Conservation (phyloP, 306 rosid species). For the Neltuma alba region DNA sequence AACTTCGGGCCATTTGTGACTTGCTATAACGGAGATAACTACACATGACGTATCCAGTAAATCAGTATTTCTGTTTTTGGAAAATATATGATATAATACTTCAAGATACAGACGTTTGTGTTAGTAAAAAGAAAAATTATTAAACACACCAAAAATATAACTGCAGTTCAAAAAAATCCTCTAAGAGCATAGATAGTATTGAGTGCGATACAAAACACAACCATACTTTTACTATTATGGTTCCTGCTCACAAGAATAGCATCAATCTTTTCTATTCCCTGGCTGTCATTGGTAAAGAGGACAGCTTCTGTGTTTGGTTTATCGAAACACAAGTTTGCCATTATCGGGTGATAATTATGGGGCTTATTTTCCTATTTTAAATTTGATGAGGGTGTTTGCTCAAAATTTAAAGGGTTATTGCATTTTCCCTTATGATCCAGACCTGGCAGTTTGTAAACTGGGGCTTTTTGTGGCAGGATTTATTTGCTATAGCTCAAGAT, state of each 20-base stretch:
- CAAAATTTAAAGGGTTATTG: background rate
- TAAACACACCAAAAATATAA: background rate
- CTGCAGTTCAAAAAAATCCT: background rate
- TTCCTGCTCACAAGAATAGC: background rate
- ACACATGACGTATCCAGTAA: background rate
- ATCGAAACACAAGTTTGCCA: background rate
- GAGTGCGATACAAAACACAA: background rate
- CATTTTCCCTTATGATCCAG: background rate
- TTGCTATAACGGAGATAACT: background rate
- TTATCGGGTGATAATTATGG: background rate
- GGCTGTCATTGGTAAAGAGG: background rate
- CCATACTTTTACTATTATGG: background rate
- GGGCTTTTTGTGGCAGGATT: conserved; percentile 58
- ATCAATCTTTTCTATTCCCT: background rate
- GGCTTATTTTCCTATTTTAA: background rate
- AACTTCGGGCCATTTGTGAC: background rate
- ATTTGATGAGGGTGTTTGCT: background rate
- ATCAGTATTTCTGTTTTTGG: background rate
- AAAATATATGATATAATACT: background rate
- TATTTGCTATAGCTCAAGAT: conserved; percentile 88
- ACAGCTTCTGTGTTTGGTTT: background rate
- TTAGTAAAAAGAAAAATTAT: no score
- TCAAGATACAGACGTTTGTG: background rate
- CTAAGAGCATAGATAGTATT: background rate
- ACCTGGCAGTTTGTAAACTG: conserved; percentile 12